A percentile compares a stretch with the other conserved stretches of the same genome.
Conservation (phyloP, 2,329 filamentous ascomycete species). For the Epichloe sylvatica region DNA sequence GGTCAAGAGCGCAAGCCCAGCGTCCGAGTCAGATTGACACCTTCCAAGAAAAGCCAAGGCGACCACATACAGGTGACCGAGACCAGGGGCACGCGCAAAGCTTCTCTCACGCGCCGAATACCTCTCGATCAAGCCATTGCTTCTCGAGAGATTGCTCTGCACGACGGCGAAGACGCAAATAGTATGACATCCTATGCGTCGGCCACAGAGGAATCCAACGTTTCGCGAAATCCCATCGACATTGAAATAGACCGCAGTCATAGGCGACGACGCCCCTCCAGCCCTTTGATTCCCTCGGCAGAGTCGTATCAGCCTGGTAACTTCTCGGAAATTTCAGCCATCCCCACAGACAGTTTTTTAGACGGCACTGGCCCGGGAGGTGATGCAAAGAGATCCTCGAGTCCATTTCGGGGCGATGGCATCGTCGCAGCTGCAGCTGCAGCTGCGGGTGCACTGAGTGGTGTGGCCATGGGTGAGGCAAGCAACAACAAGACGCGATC, state of each 20-base stretch:
- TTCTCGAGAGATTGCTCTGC: slow-evolving; percentile 29
- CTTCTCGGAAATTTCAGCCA: slow-evolving; percentile 76
- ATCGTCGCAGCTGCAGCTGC: slow-evolving; percentile 22
- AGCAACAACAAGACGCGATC: slow-evolving; percentile 32
- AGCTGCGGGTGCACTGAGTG: slow-evolving; percentile 19
- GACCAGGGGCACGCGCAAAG: slow-evolving; percentile 57
- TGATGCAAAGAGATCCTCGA: slow-evolving; percentile 26
- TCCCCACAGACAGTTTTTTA: slow-evolving; percentile 50
- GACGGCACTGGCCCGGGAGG: slow-evolving; percentile 39
- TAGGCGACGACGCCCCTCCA: slow-evolving; percentile 50
- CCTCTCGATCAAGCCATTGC: slow-evolving; percentile 31
- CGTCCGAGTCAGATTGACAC: slow-evolving; percentile 66
- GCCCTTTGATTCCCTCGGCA: slow-evolving; percentile 46
- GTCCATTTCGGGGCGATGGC: slow-evolving; percentile 26
- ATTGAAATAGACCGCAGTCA: slow-evolving; percentile 64
- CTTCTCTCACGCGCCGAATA: slow-evolving; percentile 41
- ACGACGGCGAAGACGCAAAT: slow-evolving; percentile 45
- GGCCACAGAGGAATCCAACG: slow-evolving; percentile 64
- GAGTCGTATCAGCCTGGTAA: slow-evolving; percentile 50
- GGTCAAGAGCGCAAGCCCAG: slow-evolving; percentile 61
- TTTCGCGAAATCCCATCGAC: slow-evolving; percentile 66
- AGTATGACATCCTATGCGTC: slow-evolving; percentile 66
- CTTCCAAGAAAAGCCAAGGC: slow-evolving; percentile 53
- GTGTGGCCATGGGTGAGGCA: slow-evolving; percentile 27
- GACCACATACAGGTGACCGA: slow-evolving; percentile 83